These are phyloP conservation scores for Aspergillus versicolor DNA, from an alignment of 2,329 filamentous ascomycete species.

Conservation along the genomic window DNA sequence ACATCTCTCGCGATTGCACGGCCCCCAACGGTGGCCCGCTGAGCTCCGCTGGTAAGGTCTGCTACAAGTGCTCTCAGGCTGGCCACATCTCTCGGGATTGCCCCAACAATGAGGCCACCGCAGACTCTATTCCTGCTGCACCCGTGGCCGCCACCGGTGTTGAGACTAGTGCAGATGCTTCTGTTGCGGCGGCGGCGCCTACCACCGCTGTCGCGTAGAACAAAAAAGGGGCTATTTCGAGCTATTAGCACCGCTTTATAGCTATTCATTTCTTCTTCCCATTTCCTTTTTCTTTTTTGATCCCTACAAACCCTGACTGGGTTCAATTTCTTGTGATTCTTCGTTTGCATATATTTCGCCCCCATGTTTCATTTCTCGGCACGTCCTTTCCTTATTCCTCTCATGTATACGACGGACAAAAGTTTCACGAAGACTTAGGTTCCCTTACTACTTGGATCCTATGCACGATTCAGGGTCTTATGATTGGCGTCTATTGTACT, in stretches of 20 bases:
- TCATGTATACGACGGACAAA: slow-evolving; percentile 47
- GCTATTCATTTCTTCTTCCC: slow-evolving; percentile 12
- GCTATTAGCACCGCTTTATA: slow-evolving; percentile 15
- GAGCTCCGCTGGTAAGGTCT: slow-evolving; percentile 96
- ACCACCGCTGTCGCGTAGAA: slow-evolving; percentile 47
- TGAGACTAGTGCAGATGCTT: slow-evolving; percentile 37
- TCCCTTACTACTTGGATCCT: slow-evolving; percentile 34
- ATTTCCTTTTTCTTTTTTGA: slow-evolving; percentile 24
- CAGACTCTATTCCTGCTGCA: slow-evolving; percentile 28
- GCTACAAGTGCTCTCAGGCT: slow-evolving; percentile 94
- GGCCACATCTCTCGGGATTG: slow-evolving; percentile 97
- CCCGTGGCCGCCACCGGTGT: slow-evolving; percentile 37
- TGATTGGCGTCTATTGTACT: slow-evolving; percentile 45
- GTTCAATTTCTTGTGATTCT: slow-evolving; percentile 28
- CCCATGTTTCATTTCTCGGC: slow-evolving; percentile 27
- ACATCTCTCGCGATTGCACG: slow-evolving; percentile 93
- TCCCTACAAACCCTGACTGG: slow-evolving; percentile 24
- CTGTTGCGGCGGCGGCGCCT: slow-evolving; percentile 36
- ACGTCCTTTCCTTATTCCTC: slow-evolving; percentile 27
- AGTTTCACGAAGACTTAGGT: slow-evolving; percentile 40
- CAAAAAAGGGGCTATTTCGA: neutral
- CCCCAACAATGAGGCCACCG: slow-evolving; percentile 65
- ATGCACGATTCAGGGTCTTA: slow-evolving; percentile 37
- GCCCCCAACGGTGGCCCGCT: slow-evolving; percentile 93
- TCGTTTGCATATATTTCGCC: slow-evolving; percentile 42